Evolutionary conservation across 225 moss, liverwort and hornwort genomes (phyloP).

Genomic region (Marchantia paleacea): DNA sequence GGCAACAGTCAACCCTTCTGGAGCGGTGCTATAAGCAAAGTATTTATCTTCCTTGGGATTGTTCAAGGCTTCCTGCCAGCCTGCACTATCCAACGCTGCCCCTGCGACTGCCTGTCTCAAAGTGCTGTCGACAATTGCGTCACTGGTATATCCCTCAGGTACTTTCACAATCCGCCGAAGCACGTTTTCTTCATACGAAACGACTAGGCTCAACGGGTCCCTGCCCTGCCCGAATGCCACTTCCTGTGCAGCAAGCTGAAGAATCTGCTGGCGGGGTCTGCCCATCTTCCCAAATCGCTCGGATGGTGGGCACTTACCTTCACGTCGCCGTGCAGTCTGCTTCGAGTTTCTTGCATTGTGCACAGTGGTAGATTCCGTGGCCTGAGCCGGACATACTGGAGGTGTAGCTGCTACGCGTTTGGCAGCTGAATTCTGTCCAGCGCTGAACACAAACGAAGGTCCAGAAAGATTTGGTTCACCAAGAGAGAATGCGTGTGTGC

Average conservation of each 20-base stretch:
- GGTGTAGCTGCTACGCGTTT: slow-evolving; percentile 1
- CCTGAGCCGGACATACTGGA: slow-evolving; percentile 11
- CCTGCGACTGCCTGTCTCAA: slow-evolving; percentile 39
- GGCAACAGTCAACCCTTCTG: slow-evolving; percentile 31
- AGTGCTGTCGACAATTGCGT: slow-evolving; percentile 31
- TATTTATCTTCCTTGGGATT: slow-evolving; percentile 34
- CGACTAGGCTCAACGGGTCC: slow-evolving; percentile 40
- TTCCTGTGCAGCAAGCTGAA: slow-evolving; percentile 36
- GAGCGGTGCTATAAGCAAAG: slow-evolving; percentile 40
- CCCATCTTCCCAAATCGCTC: slow-evolving; percentile 36
- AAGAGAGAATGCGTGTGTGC: background rate
- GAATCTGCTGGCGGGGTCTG: slow-evolving; percentile 30
- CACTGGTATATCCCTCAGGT: slow-evolving; percentile 32
- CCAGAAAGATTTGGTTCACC: background rate
- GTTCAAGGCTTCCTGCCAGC: slow-evolving; percentile 39
- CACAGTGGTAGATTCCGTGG: slow-evolving; percentile 11
- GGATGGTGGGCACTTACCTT: slow-evolving; percentile 31
- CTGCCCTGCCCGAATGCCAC: slow-evolving; percentile 40
- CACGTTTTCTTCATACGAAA: slow-evolving; percentile 36
- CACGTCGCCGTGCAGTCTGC: slow-evolving; percentile 25
- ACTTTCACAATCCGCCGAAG: slow-evolving; percentile 35
- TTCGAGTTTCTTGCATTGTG: slow-evolving; percentile 19
- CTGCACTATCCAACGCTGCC: slow-evolving; percentile 30
- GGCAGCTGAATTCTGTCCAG: slow-evolving; percentile 19
- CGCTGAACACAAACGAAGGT: slow-evolving; percentile 38